Conservation (phyloP, 257 asterid species). For the Solanum chiquidenum region DNA sequence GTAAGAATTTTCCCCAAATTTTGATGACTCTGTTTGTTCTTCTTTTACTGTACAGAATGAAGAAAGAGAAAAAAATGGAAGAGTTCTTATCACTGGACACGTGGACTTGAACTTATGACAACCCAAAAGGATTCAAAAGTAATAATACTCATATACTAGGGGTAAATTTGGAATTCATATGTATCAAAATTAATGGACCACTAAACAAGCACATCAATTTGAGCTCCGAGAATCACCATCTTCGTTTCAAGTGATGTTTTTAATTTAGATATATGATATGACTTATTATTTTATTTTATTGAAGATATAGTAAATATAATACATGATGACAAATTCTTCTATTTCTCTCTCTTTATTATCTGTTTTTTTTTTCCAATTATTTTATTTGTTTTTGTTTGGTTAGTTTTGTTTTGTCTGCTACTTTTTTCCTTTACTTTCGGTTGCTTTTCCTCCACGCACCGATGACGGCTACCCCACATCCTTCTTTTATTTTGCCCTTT, state of each 20-base stretch:
- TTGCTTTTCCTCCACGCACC: slow-evolving; percentile 16
- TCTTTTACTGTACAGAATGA: neutral
- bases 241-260: neutral
- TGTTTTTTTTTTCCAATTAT: neutral
- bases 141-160: neutral
- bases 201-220: neutral
- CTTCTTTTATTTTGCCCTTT: neutral
- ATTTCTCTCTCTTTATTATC: neutral
- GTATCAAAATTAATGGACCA: neutral
- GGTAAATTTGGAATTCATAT: neutral
- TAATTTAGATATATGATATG: neutral
- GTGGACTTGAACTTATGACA: neutral
- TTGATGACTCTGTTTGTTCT: neutral
- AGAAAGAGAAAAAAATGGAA: neutral
- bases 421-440: slow-evolving; percentile 1
- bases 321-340: neutral
- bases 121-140: neutral
- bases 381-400: neutral
- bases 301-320: neutral
- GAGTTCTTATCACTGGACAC: neutral
- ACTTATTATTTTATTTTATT: neutral
- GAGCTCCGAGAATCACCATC: fast-evolving
- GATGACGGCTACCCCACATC: neutral
- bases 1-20: neutral
- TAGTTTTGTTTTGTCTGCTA: slow-evolving; percentile 13